Conservation (phyloP, 2,329 filamentous ascomycete genomes). For the Colletotrichum agaves region DNA sequence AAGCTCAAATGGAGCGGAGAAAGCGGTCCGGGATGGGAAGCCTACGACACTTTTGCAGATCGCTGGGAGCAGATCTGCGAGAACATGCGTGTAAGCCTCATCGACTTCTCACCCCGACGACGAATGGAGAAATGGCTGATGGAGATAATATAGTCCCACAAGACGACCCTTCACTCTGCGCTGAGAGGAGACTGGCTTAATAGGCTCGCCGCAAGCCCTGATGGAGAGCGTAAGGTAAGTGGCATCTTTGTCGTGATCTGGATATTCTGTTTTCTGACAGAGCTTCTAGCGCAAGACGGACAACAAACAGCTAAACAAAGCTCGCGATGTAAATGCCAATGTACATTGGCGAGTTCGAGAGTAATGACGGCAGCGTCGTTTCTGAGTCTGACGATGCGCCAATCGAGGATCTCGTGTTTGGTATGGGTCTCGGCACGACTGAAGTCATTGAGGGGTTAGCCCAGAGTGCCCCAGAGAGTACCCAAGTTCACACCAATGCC, state of each 20-base stretch:
- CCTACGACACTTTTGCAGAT: background rate
- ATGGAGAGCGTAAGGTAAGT: background rate
- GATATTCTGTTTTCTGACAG: background rate
- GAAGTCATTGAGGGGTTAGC: too few species aligned
- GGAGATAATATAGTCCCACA: background rate
- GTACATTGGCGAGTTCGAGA: too few species aligned
- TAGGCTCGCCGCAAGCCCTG: background rate
- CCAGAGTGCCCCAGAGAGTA: too few species aligned
- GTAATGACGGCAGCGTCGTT: too few species aligned
- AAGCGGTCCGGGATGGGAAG: background rate
- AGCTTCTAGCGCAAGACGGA: background rate
- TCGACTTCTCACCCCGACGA: too few species aligned
- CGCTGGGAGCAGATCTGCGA: background rate
- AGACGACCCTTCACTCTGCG: background rate
- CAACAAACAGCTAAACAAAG: background rate
- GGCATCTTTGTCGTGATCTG: background rate
- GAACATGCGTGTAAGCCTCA: constrained; percentile 1
- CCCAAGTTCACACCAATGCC: too few species aligned
- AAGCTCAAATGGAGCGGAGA: background rate
- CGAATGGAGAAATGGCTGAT: background rate
- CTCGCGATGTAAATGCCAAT: background rate
- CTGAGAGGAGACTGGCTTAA: background rate
- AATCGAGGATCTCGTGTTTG: too few species aligned
- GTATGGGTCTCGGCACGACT: too few species aligned
- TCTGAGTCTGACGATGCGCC: too few species aligned